Conservation (phyloP, 2,329 filamentous ascomycete species). For the Periglandula ipomoeae region DNA sequence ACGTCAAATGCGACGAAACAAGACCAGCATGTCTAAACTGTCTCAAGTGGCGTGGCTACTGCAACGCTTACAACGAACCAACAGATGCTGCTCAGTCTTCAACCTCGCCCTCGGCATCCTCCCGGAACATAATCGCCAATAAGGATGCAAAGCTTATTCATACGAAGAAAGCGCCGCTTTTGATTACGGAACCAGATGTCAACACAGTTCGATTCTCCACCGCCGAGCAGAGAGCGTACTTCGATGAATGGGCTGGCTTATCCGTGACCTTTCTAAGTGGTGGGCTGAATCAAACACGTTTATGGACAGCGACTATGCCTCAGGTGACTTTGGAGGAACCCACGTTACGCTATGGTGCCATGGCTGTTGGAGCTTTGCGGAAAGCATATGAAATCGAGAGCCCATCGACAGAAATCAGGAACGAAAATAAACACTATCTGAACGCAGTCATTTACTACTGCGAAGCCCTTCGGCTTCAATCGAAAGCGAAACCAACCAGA, state of each 20-base stretch:
- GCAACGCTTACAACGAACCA: slow-evolving; percentile 23
- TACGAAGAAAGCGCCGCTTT: slow-evolving; percentile 19
- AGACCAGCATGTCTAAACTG: slow-evolving; percentile 32
- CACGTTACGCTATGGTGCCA: slow-evolving; percentile 28
- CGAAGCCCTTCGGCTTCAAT: slow-evolving; percentile 30
- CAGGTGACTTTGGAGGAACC: slow-evolving; percentile 29
- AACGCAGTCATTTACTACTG: slow-evolving; percentile 32
- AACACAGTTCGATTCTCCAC: slow-evolving; percentile 26
- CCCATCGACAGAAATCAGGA: slow-evolving; percentile 13
- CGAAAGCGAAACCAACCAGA: slow-evolving; percentile 25
- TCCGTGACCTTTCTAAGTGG: slow-evolving; percentile 27
- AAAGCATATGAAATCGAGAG: slow-evolving; percentile 21
- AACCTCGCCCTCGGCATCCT: neutral
- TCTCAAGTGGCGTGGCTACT: slow-evolving; percentile 31
- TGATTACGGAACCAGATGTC: slow-evolving; percentile 23
- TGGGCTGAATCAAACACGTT: slow-evolving; percentile 21
- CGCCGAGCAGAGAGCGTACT: slow-evolving; percentile 26
- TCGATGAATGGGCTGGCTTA: slow-evolving; percentile 27
- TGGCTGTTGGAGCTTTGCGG: slow-evolving; percentile 30
- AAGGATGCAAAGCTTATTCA: slow-evolving; percentile 20
- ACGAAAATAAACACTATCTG: slow-evolving; percentile 27
- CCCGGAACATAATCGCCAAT: slow-evolving; percentile 3
- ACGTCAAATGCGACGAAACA: slow-evolving; percentile 34
- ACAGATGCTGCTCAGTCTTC: slow-evolving; percentile 7
- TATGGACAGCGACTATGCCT: slow-evolving; percentile 32